Conservation (phyloP, 805 yeast genomes). For the Alloascoidea hylecoeti region DNA sequence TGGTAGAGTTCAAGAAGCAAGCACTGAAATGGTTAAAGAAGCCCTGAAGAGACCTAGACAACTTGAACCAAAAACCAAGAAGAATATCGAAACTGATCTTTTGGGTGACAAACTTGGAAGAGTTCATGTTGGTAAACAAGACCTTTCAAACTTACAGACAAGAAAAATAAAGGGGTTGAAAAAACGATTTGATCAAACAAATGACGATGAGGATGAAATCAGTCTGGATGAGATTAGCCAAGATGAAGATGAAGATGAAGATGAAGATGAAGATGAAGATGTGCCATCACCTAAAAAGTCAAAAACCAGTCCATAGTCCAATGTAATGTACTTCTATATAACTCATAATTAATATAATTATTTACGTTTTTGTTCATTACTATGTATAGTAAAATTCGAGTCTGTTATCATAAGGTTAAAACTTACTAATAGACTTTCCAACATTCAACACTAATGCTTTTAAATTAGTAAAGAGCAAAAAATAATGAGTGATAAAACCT, state of each 20-base stretch:
- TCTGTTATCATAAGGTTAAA: too few species aligned
- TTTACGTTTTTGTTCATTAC: too few species aligned
- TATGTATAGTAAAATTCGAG: too few species aligned
- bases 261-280: constrained; percentile 25
- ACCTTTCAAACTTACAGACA: constrained; percentile 78
- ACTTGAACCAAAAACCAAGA: constrained; percentile 67
- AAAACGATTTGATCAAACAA: constrained; percentile 66
- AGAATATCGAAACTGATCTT: constrained; percentile 75
- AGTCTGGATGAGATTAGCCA: constrained; percentile 24
- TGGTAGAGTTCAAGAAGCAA: constrained; percentile 74
- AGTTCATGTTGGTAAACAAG: constrained; percentile 93
- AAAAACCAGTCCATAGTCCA: constrained; percentile 1
- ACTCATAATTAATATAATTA: not conserved
- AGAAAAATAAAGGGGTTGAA: constrained; percentile 98
- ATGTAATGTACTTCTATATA: constrained; percentile 2
- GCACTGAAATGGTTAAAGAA: constrained; percentile 83
- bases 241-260: constrained; percentile 35
- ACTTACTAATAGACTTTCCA: too few species aligned
- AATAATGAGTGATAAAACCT: too few species aligned
- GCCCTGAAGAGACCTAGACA: constrained; percentile 74
- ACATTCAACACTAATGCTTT: too few species aligned
- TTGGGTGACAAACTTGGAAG: constrained; percentile 97
- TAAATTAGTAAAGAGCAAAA: too few species aligned
- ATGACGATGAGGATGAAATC: constrained; percentile 36
- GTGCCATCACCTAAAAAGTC: constrained; percentile 7